Base-by-base conservation (phyloP, 192 early-diverging fungal species). In the Linnemannia exigua region DNA sequence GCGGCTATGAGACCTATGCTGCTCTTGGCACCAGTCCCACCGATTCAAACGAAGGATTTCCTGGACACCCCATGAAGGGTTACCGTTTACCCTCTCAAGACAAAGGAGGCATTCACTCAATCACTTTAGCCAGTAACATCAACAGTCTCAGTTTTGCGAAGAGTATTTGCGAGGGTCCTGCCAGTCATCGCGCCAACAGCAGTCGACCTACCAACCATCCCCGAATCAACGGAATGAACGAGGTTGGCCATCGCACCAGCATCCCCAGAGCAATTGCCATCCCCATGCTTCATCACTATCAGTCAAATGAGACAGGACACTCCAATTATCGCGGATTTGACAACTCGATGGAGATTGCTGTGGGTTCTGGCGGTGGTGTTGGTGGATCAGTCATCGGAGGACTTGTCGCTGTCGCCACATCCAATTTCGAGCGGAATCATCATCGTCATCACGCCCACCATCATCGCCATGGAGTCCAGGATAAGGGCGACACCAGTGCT, bases 1-100 rank as follows among this genome's bases (percentile, higher is more conserved):
- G 58, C 28, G 12, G 58, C 12, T 12, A n/a, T 11, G 58, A 31
- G 58, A 63, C 7, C 58, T 63, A 63, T 31, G 28, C 58, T 12
- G 58, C 58, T 63, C 58, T 63, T 63, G 58, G 58, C 58, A 63
- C 58, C 28, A 63, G 58, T 14, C 58, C 58, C 12, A 63, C 28
- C 25, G 58, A 63, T 63, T 63, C 58, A 25, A 63, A 63, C 58
- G 58, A 63, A 63, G 58, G 58, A 14, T 63, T 33, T 25, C 58
- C 58, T 31, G 58, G 58, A 63, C 25, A 63, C 12, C 58, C 28
- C 28, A 31, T 63, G 28, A 63, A 63, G 58, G 58, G 58, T 14
- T 63, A 12, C 28, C 58, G 0, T 31, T 25, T 31, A 11, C 58
- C 58, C 28, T 31, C 58, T 63, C 58, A 63, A 0, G 58, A 33